A percentile compares a stretch with the other conserved stretches of the same genome.
Evolutionary conservation across 2,329 filamentous ascomycete genomes (phyloP).

Genomic region (Celoporthe dispersa): DNA sequence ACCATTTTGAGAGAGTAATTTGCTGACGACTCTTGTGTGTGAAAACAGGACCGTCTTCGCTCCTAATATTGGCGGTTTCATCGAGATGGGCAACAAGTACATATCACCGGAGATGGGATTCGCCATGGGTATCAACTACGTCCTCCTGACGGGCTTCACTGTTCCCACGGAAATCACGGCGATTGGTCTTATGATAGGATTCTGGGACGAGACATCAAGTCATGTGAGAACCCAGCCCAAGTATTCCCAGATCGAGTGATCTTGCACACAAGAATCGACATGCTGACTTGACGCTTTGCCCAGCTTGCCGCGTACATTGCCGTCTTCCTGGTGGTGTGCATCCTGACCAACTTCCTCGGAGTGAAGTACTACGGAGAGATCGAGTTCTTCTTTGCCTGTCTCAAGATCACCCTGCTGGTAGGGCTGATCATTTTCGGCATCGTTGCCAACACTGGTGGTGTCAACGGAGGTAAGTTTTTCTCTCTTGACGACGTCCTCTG

Average conservation of each 20-base stretch:
- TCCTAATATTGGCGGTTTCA: constrained; percentile 34
- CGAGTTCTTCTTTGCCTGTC: constrained; percentile 27
- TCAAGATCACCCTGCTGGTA: constrained; percentile 25
- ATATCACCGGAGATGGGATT: constrained; percentile 33
- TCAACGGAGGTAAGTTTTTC: constrained; percentile 16
- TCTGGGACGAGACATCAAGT: constrained; percentile 30
- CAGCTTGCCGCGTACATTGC: constrained; percentile 29
- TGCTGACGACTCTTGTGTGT: neutral
- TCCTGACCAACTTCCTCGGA: constrained; percentile 30
- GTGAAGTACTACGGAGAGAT: constrained; percentile 28
- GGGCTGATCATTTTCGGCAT: constrained; percentile 64
- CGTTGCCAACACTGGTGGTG: constrained; percentile 60
- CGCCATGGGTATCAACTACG: constrained; percentile 34
- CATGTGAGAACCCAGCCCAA: constrained; percentile 10
- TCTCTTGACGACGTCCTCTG: neutral
- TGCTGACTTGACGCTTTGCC: neutral
- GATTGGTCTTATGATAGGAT: constrained; percentile 32
- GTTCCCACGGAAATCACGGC: constrained; percentile 33
- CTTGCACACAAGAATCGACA: no score
- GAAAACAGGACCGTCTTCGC: constrained; percentile 32
- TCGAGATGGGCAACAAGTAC: constrained; percentile 35
- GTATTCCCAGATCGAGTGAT: neutral
- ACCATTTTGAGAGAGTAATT: no score
- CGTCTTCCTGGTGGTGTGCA: constrained; percentile 30
- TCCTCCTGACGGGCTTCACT: constrained; percentile 32